Conservation (phyloP, 805 yeast genomes). For the Kregervanrija pseudodelftensis region DNA sequence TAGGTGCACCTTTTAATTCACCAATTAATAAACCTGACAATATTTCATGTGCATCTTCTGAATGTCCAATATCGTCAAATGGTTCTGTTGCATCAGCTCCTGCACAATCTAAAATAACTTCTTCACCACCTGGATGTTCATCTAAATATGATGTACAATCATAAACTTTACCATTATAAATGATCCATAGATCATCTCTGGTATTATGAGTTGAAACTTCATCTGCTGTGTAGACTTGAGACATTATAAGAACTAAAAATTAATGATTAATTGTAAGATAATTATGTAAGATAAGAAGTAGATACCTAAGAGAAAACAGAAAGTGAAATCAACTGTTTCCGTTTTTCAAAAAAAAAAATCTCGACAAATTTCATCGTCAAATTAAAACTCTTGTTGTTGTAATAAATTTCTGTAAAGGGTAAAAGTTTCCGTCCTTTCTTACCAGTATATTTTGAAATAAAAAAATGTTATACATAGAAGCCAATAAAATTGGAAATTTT, state of each 20-base stretch:
- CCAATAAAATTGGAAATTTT: too few relatives aligned
- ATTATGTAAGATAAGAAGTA: too few relatives aligned
- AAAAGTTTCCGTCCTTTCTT: neutral
- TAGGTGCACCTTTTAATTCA: slow-evolving; percentile 57
- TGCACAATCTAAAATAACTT: slow-evolving; percentile 73
- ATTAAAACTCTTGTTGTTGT: neutral
- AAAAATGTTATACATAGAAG: too few relatives aligned
- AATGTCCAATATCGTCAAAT: slow-evolving; percentile 89
- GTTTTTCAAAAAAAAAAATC: neutral
- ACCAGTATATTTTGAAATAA: too few relatives aligned
- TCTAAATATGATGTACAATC: slow-evolving; percentile 64
- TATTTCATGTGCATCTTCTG: slow-evolving; percentile 87
- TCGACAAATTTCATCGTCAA: neutral
- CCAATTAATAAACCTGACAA: slow-evolving; percentile 69
- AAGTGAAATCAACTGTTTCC: too few relatives aligned
- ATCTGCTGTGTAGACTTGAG: slow-evolving; percentile 50
- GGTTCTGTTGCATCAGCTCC: slow-evolving; percentile 70
- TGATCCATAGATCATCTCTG: slow-evolving; percentile 79
- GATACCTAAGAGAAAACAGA: too few relatives aligned
- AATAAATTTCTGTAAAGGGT: neutral
- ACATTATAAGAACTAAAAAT: slow-evolving; percentile 24
- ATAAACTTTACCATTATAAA: slow-evolving; percentile 73
- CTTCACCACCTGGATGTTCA: slow-evolving; percentile 71
- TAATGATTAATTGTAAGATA: too few relatives aligned
- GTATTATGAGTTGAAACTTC: slow-evolving; percentile 68